Evolutionary conservation across 208 protist genomes (phyloP).

Genomic region (Crithidia bombi): DNA sequence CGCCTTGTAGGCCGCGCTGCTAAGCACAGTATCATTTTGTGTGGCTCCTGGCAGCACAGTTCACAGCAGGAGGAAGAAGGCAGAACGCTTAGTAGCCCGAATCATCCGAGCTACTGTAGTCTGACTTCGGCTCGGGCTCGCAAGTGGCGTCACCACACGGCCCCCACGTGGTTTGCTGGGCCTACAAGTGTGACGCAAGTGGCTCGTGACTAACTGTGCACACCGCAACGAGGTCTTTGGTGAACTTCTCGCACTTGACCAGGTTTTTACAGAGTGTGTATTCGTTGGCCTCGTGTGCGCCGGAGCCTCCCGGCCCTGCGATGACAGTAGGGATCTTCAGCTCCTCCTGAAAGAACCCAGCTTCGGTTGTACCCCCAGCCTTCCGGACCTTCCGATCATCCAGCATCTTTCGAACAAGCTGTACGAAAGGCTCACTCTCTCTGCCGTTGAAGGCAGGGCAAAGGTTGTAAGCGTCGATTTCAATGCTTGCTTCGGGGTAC

Average conservation of each 20-base stretch:
- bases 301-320: slow-evolving; percentile 40
- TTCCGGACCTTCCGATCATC: slow-evolving; percentile 13
- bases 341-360: slow-evolving; percentile 54
- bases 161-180: background rate
- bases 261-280: slow-evolving; percentile 37
- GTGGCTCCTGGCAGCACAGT: no score
- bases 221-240: slow-evolving; percentile 26
- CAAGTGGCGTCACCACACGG: background rate
- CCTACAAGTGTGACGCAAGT: slow-evolving; percentile 11
- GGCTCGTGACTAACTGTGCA: background rate
- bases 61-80: background rate
- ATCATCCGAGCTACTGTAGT: no score
- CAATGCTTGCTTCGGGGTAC: slow-evolving; percentile 28
- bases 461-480: slow-evolving; percentile 12
- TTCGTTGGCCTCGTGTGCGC: slow-evolving; percentile 55
- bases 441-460: slow-evolving; percentile 29
- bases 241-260: slow-evolving; percentile 26
- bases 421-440: slow-evolving; percentile 42
- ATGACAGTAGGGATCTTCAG: slow-evolving; percentile 45
- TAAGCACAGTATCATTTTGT: no score
- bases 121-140: no score
- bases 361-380: slow-evolving; percentile 41
- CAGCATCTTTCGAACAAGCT: slow-evolving; percentile 28
- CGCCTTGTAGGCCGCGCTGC: no score
- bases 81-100: no score